A percentile compares a stretch with the other conserved stretches of the same genome.
phyloP scores from a whole-genome alignment of 1,284 basidiomycete species.

The Leccinum angustisporum region DNA sequence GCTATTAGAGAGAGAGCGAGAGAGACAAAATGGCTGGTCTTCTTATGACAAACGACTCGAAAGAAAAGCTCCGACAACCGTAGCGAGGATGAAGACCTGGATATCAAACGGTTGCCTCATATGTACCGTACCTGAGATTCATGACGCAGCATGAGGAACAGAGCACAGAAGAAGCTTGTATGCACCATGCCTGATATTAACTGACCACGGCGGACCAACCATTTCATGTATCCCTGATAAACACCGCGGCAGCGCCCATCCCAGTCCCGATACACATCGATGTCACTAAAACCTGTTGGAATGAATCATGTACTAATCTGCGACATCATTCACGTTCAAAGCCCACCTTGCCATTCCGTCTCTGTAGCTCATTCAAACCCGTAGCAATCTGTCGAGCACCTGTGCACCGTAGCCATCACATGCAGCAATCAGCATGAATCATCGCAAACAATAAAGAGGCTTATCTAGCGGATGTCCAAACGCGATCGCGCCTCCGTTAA shows the following conservation, averaged over 20 bases:
- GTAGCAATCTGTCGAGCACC: constrained; percentile 89
- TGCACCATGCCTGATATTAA: not conserved
- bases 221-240: constrained; percentile 51
- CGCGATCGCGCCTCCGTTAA: constrained; percentile 89
- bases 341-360: constrained; percentile 74
- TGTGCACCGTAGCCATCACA: constrained; percentile 65
- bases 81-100: not conserved
- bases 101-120: not conserved
- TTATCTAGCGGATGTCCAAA: constrained; percentile 85
- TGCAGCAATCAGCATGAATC: constrained; percentile 22
- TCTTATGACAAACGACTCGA: not conserved
- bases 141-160: not conserved
- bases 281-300: constrained; percentile 64
- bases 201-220: not conserved
- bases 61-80: not conserved
- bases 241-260: constrained; percentile 83
- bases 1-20: not conserved
- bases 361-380: constrained; percentile 78
- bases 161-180: not conserved
- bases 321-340: not conserved
- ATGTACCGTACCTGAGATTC: not conserved
- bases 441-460: constrained; percentile 32
- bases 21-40: not conserved
- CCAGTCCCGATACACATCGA: constrained; percentile 90
- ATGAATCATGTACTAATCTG: not conserved